Evolutionary conservation across 257 asterid species (phyloP).

Genomic region (Solanum paucissectum): DNA sequence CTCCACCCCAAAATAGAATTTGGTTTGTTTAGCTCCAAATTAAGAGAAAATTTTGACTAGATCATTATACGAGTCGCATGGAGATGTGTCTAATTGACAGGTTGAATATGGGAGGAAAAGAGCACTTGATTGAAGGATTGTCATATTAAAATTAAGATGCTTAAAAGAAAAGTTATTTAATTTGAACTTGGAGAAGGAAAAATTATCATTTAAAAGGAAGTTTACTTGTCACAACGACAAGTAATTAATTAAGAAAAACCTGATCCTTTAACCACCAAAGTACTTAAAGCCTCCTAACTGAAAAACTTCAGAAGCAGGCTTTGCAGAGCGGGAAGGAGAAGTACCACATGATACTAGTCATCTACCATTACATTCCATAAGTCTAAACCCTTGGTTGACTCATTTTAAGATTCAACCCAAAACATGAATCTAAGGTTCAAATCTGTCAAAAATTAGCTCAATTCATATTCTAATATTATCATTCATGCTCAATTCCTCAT

Average conservation of each 20-base stretch:
- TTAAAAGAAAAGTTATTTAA: neutral
- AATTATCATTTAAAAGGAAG: neutral
- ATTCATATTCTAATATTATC: neutral
- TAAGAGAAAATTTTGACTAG: neutral
- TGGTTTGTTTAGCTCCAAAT: neutral
- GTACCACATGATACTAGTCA: neutral
- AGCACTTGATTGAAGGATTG: neutral
- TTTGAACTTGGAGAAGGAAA: neutral
- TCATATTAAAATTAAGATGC: neutral
- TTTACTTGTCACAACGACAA: neutral
- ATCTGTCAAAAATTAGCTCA: neutral
- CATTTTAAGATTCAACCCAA: neutral
- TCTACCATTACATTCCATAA: neutral
- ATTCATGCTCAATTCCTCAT: neutral
- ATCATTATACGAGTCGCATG: neutral
- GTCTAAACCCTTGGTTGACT: neutral
- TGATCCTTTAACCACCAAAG: neutral
- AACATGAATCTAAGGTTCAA: neutral
- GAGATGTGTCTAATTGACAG: neutral
- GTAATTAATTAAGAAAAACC: neutral
- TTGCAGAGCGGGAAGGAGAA: neutral
- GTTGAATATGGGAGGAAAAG: neutral
- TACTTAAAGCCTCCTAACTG: neutral
- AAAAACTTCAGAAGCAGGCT: neutral
- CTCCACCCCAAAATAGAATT: neutral